Conservation (phyloP, 305 asterid genomes). For the Rubia balearica region DNA sequence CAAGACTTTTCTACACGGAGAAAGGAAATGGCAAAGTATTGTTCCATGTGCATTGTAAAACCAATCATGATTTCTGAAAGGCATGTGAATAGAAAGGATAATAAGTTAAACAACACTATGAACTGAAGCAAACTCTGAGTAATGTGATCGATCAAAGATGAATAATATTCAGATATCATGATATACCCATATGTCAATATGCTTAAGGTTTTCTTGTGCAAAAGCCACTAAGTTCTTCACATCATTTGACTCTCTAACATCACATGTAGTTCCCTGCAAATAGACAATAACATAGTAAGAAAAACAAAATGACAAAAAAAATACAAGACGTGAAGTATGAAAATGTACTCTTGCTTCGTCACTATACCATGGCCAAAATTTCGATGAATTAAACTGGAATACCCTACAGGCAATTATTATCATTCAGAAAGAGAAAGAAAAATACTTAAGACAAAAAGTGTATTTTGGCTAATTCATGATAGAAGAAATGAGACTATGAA, state of each 20-base stretch:
- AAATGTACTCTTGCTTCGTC: not conserved
- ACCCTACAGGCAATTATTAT: not conserved
- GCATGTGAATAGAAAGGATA: not conserved
- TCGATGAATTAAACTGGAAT: not conserved
- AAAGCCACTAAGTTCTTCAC: constrained; percentile 75
- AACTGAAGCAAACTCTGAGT: not conserved
- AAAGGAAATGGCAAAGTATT: not conserved
- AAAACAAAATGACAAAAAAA: not conserved
- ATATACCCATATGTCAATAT: constrained; percentile 88
- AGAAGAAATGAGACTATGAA: not conserved
- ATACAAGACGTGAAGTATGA: not conserved
- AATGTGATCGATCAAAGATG: constrained; percentile 17
- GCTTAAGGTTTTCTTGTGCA: constrained; percentile 60
- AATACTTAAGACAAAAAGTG: not conserved
- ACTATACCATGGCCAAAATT: not conserved
- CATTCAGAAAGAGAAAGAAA: not conserved
- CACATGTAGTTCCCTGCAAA: constrained; percentile 88
- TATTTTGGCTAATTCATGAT: not conserved
- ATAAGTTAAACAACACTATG: constrained; percentile 8
- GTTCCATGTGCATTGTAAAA: too few relatives aligned
- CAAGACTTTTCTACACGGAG: not conserved
- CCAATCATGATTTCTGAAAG: not conserved
- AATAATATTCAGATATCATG: not conserved
- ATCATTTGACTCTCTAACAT: constrained; percentile 64
- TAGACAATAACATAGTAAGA: constrained; percentile 11